phyloP scores from a whole-genome alignment of 805 yeast genomes.

The Myxozyma udenii region DNA sequence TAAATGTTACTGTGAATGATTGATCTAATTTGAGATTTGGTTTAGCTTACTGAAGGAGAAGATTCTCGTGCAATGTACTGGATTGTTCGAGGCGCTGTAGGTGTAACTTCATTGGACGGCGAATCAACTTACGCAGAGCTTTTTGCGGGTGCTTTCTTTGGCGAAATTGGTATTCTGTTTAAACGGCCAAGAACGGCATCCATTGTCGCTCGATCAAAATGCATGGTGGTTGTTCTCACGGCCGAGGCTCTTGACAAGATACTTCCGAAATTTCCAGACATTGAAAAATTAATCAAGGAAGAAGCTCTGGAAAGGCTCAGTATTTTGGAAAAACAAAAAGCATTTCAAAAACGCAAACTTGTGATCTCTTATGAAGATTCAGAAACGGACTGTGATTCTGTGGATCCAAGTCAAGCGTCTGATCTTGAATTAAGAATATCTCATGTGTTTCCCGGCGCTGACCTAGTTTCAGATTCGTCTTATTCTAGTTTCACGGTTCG shows the following conservation, averaged over 20 bases:
- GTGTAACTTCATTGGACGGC: conserved; percentile 75
- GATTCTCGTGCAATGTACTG: conserved; percentile 75
- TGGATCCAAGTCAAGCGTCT: neutral
- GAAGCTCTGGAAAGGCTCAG: conserved; percentile 77
- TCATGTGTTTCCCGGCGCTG: conserved; percentile 1
- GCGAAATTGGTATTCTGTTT: conserved; percentile 74
- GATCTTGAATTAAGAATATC: neutral
- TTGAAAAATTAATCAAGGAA: conserved; percentile 67
- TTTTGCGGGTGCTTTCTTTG: conserved; percentile 67
- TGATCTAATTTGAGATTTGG: neutral
- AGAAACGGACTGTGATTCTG: neutral
- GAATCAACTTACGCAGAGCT: conserved; percentile 71
- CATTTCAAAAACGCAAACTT: too few species aligned
- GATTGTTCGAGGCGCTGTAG: conserved; percentile 71
- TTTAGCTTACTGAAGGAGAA: conserved; percentile 57
- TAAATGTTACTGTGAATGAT: neutral
- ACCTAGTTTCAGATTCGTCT: conserved; percentile 12
- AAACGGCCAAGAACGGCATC: conserved; percentile 78
- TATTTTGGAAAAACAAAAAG: conserved; percentile 60
- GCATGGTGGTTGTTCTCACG: conserved; percentile 65
- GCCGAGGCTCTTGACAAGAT: conserved; percentile 59
- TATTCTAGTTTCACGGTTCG: conserved; percentile 40
- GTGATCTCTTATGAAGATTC: too few species aligned
- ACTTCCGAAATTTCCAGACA: conserved; percentile 58
- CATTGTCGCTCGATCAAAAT: conserved; percentile 65